Evolutionary conservation across 2,329 filamentous ascomycete genomes (phyloP).

Genomic region (Didymella segeticola): DNA sequence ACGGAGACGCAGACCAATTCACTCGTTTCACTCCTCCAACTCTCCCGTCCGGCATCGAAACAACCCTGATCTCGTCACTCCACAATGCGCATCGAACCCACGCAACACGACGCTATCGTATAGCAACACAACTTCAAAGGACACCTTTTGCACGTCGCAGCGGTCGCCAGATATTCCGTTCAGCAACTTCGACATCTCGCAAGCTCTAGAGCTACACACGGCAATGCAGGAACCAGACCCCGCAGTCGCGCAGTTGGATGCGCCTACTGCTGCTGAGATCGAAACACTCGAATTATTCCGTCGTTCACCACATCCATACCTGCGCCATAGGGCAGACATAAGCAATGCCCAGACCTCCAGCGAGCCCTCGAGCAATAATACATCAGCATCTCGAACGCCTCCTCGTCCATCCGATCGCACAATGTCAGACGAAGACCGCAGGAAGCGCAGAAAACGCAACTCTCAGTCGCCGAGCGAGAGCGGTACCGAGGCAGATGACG

Average conservation of each 20-base stretch:
- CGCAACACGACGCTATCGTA: conserved; percentile 18
- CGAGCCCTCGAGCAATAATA: conserved; percentile 26
- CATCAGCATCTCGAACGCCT: conserved; percentile 23
- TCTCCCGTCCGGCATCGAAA: conserved; percentile 18
- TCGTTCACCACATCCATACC: conserved; percentile 49
- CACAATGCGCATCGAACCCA: conserved; percentile 20
- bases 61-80: conserved; percentile 2
- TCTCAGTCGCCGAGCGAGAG: conserved; percentile 73
- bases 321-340: conserved; percentile 40
- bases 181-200: conserved; percentile 6
- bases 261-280: conserved; percentile 29
- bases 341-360: conserved; percentile 26
- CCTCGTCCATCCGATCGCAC: conserved; percentile 25
- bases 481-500: conserved; percentile 94
- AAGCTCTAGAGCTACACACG: conserved; percentile 11
- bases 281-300: conserved; percentile 45
- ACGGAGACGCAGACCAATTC: conserved; percentile 7
- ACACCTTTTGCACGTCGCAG: background rate
- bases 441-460: conserved; percentile 34
- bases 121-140: conserved; percentile 5
- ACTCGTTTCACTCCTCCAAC: conserved; percentile 1
- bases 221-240: conserved; percentile 24
- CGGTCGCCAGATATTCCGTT: background rate
- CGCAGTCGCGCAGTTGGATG: conserved; percentile 27
- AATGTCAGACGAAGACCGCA: conserved; percentile 36